Conservation (phyloP, 225 moss, liverwort and hornwort species). For the Takakia lepidozioides region DNA sequence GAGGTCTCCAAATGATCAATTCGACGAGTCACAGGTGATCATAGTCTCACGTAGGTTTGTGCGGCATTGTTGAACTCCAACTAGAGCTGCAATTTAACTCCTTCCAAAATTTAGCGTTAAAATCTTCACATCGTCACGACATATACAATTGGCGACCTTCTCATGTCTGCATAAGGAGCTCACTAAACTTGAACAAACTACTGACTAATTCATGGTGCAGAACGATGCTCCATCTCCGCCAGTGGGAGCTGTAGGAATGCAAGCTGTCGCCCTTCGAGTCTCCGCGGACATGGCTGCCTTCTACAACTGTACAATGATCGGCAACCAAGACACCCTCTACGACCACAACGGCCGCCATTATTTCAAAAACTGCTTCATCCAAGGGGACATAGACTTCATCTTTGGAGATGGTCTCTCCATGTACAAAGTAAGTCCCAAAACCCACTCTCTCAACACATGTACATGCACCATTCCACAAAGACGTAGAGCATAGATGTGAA, state of each 20-base stretch:
- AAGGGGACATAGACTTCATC: conserved; percentile 51
- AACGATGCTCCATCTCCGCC: conserved; percentile 36
- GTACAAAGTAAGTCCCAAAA: conserved; percentile 20
- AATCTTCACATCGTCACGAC: too few relatives aligned
- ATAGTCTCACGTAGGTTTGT: too few relatives aligned
- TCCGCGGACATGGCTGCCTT: conserved; percentile 41
- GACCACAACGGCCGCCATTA: conserved; percentile 50
- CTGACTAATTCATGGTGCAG: conserved; percentile 8
- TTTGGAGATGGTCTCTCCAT: conserved; percentile 46
- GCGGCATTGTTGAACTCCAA: too few relatives aligned
- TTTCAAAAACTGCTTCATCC: conserved; percentile 44
- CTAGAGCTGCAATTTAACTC: too few relatives aligned
- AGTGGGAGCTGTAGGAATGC: conserved; percentile 41
- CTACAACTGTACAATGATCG: conserved; percentile 33
- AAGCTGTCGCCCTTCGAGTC: conserved; percentile 48
- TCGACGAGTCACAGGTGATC: too few relatives aligned
- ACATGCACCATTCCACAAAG: too few relatives aligned
- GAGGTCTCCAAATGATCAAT: too few relatives aligned
- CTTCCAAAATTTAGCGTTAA: too few relatives aligned
- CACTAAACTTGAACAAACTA: not conserved
- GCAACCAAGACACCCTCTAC: conserved; percentile 41
- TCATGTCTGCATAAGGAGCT: not conserved
- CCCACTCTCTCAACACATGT: too few relatives aligned
- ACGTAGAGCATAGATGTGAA: too few relatives aligned
- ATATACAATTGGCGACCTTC: too few relatives aligned